phyloP scores from a whole-genome alignment of 345 rosid genomes.

The Aurinia saxatilis region DNA sequence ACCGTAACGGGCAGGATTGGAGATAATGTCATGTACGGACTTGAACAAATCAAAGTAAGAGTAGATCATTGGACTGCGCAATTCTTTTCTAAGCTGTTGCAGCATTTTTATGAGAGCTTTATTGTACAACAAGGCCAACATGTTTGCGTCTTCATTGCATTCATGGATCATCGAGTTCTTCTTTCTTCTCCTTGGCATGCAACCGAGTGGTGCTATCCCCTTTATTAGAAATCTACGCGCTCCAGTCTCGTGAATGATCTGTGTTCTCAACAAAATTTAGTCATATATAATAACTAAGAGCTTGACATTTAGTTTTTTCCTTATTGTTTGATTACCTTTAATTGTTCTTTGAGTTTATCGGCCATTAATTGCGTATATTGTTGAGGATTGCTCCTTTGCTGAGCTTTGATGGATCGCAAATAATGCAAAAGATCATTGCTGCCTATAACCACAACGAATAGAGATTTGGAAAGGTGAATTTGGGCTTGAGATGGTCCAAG shows the following conservation, averaged over 20 bases:
- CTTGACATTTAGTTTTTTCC: too few relatives aligned
- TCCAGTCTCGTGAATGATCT: too few relatives aligned
- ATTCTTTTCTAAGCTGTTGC: constrained; percentile 29
- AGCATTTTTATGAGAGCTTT: constrained; percentile 28
- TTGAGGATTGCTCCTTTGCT: constrained; percentile 25
- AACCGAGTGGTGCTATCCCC: too few relatives aligned
- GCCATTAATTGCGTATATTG: constrained; percentile 31
- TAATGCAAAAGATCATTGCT: constrained; percentile 50
- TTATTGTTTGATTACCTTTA: too few relatives aligned
- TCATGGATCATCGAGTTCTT: neutral
- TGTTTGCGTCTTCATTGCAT: constrained; percentile 35
- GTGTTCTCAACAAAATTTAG: too few relatives aligned
- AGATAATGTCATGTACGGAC: constrained; percentile 27
- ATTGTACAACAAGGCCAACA: constrained; percentile 34
- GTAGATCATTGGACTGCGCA: constrained; percentile 31
- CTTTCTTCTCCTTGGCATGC: too few relatives aligned
- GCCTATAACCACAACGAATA: constrained; percentile 35
- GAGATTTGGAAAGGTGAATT: constrained; percentile 31
- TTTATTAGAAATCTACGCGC: too few relatives aligned
- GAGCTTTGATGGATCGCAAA: constrained; percentile 25
- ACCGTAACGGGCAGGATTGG: constrained; percentile 40
- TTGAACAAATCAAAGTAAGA: constrained; percentile 41
- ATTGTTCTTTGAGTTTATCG: neutral
- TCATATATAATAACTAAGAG: too few relatives aligned
- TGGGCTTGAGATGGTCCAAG: constrained; percentile 29